These are phyloP conservation scores for Paratinospora sagittata DNA, from an alignment of 164 flowering plant species.

Conservation along the genomic window DNA sequence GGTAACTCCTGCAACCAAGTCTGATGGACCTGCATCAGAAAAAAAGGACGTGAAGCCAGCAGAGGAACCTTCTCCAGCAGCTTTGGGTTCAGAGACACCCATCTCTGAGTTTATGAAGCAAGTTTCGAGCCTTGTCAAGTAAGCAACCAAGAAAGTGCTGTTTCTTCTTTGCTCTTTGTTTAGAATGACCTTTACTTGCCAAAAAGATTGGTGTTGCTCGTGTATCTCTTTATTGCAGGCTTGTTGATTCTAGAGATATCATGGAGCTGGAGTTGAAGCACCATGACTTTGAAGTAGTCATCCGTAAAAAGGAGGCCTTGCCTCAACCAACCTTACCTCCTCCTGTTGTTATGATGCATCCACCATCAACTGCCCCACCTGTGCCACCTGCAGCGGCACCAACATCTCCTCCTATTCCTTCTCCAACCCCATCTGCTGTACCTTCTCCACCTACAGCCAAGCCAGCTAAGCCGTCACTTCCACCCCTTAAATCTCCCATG, in stretches of 20 bases:
- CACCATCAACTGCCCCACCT: slow-evolving; percentile 20
- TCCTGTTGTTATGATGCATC: slow-evolving; percentile 33
- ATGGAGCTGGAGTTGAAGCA: slow-evolving; percentile 81
- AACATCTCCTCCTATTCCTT: slow-evolving; percentile 19
- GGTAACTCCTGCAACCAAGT: slow-evolving; percentile 22
- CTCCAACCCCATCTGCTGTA: slow-evolving; percentile 26
- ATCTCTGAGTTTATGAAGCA: slow-evolving; percentile 53
- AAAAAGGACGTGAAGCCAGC: slow-evolving; percentile 28
- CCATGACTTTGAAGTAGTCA: slow-evolving; percentile 58
- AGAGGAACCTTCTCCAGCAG: slow-evolving; percentile 23
- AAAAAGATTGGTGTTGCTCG: not conserved
- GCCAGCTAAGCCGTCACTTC: slow-evolving; percentile 48
- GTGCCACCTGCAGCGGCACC: slow-evolving; percentile 25
- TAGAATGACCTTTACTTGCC: not conserved
- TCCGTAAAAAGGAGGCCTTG: slow-evolving; percentile 84
- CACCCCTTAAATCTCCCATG: slow-evolving; percentile 79
- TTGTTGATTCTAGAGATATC: slow-evolving; percentile 84
- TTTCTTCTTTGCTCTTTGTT: not conserved
- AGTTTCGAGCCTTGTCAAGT: slow-evolving; percentile 63
- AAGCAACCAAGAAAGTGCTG: slow-evolving; percentile 7
- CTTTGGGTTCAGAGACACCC: slow-evolving; percentile 43
- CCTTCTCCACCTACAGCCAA: slow-evolving; percentile 37
- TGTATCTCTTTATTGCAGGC: slow-evolving; percentile 35
- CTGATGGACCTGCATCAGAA: slow-evolving; percentile 22
- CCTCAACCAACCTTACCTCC: slow-evolving; percentile 45